Conservation (phyloP, 2,329 filamentous ascomycete species). For the Metarhizium humberi region DNA sequence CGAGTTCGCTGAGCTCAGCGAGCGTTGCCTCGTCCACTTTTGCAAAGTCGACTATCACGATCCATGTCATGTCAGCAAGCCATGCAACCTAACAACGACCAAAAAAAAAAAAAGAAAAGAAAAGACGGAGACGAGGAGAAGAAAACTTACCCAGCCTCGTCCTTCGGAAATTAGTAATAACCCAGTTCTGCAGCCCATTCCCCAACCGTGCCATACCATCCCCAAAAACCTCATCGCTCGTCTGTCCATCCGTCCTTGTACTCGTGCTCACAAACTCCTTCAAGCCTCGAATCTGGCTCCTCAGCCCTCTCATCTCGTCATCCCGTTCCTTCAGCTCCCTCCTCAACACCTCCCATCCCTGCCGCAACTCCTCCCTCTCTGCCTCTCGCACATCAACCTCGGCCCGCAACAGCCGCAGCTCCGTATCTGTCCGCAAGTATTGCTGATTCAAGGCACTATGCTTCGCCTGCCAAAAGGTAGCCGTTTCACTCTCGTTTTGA, state of each 20-base stretch:
- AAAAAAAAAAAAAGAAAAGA: not conserved
- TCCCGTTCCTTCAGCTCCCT: slow-evolving; percentile 40
- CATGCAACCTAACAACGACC: slow-evolving; percentile 4
- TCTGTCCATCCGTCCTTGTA: slow-evolving; percentile 51
- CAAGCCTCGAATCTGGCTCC: slow-evolving; percentile 53
- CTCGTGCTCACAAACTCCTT: slow-evolving; percentile 65
- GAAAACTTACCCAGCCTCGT: slow-evolving; percentile 42
- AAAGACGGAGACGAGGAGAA: not conserved
- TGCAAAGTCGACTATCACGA: slow-evolving; percentile 30
- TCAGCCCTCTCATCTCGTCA: slow-evolving; percentile 44
- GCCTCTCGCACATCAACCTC: slow-evolving; percentile 39
- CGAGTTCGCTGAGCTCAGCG: slow-evolving; percentile 35
- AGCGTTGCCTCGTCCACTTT: slow-evolving; percentile 30
- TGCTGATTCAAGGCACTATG: slow-evolving; percentile 43
- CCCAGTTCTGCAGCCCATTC: slow-evolving; percentile 66
- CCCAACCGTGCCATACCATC: slow-evolving; percentile 52
- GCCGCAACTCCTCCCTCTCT: slow-evolving; percentile 39
- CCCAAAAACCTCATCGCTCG: slow-evolving; percentile 57
- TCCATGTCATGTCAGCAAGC: not conserved
- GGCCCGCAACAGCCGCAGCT: slow-evolving; percentile 39
- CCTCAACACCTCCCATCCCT: slow-evolving; percentile 37
- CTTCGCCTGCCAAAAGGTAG: slow-evolving; percentile 49
- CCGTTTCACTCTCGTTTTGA: slow-evolving; percentile 44
- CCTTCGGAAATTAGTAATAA: slow-evolving; percentile 58
- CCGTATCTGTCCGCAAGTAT: slow-evolving; percentile 41